Conservation (phyloP, 352 stramenopile species). For the Globisporangium middletonii region DNA sequence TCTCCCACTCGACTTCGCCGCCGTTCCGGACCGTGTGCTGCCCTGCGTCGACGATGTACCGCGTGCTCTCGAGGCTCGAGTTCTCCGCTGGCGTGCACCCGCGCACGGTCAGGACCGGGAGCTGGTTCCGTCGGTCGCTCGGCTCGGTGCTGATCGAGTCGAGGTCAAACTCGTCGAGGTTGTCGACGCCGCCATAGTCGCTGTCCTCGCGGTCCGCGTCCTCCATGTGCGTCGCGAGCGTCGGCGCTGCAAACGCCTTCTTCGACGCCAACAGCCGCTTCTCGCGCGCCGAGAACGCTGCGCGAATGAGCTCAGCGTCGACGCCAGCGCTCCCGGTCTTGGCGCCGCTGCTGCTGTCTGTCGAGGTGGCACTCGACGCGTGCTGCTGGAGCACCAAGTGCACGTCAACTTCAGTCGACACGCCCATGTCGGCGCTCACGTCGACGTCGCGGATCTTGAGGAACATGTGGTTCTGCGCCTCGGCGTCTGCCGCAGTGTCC, state of each 20-base stretch:
- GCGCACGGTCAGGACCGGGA: constrained; percentile 59
- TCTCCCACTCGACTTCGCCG: constrained; percentile 86
- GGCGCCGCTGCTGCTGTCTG: neutral
- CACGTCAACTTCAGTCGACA: constrained; percentile 61
- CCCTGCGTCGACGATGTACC: constrained; percentile 83
- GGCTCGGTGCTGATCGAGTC: constrained; percentile 50
- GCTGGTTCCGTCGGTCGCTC: constrained; percentile 33
- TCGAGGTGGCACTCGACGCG: constrained; percentile 14
- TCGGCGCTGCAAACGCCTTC: constrained; percentile 25
- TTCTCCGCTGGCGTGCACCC: constrained; percentile 82
- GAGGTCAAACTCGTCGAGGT: constrained; percentile 73
- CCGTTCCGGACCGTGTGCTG: constrained; percentile 85
- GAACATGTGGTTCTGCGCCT: constrained; percentile 64
- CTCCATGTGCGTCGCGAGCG: constrained; percentile 35
- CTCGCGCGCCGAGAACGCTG: constrained; percentile 60
- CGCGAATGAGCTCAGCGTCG: constrained; percentile 38
- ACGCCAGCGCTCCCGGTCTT: constrained; percentile 23
- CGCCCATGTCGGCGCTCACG: constrained; percentile 36
- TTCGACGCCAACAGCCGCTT: constrained; percentile 47
- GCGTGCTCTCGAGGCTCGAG: constrained; percentile 71
- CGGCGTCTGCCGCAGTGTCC: constrained; percentile 33
- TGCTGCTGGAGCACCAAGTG: constrained; percentile 65
- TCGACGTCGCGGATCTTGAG: constrained; percentile 69
- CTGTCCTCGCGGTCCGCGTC: constrained; percentile 29
- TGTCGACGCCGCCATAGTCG: constrained; percentile 51